Conservation (phyloP, 1,284 basidiomycete species). For the Ceratorhiza oryzae-sativae region DNA sequence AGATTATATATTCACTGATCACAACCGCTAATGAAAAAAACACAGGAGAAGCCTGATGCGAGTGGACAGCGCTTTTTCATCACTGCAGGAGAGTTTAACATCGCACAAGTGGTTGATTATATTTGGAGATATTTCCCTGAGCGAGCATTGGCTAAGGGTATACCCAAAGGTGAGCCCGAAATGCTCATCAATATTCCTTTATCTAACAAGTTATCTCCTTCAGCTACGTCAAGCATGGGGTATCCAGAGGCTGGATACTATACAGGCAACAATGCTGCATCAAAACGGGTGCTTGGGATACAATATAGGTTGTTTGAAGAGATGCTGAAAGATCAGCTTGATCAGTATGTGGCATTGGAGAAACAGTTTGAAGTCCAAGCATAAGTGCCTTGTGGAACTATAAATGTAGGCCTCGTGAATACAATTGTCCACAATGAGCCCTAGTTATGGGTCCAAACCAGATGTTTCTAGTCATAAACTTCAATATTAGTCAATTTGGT, state of each 20-base stretch:
- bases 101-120: slow-evolving; percentile 25
- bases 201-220: not conserved
- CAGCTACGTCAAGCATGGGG: slow-evolving; percentile 10
- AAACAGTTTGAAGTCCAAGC: not conserved
- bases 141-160: slow-evolving; percentile 32
- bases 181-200: not conserved
- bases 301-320: slow-evolving; percentile 39
- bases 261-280: slow-evolving; percentile 39
- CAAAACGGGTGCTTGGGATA: slow-evolving; percentile 37
- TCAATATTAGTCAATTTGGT: too few relatives aligned
- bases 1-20: not conserved
- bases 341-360: slow-evolving; percentile 37
- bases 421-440: too few relatives aligned
- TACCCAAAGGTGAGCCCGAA: slow-evolving; percentile 33
- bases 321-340: slow-evolving; percentile 37
- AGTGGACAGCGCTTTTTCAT: slow-evolving; percentile 39
- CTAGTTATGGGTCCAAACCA: too few relatives aligned
- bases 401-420: too few relatives aligned
- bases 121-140: slow-evolving; percentile 42
- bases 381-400: too few relatives aligned
- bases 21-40: not conserved
- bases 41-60: slow-evolving; percentile 30
- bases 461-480: too few relatives aligned
- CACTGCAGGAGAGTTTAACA: slow-evolving; percentile 36
- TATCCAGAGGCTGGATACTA: slow-evolving; percentile 35